Conservation (phyloP, 2,329 filamentous ascomycete genomes). For the Coleophoma eucalyptorum region DNA sequence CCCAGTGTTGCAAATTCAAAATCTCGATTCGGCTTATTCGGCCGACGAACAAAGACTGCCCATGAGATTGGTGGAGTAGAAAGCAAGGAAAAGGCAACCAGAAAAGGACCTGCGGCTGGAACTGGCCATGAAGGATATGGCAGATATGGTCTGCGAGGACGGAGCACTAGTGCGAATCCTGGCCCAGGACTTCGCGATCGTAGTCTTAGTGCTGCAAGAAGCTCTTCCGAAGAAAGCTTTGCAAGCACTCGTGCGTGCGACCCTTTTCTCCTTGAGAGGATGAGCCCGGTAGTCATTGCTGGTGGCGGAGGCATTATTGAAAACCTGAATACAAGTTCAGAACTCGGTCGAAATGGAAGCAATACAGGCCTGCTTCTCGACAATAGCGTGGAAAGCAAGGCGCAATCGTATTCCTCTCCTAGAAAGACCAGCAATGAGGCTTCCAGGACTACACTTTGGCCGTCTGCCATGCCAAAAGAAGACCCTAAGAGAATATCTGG, state of each 20-base stretch:
- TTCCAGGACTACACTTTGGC: slow-evolving; percentile 44
- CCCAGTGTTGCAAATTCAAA: slow-evolving; percentile 54
- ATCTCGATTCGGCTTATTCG: slow-evolving; percentile 74
- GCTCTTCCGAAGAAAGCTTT: slow-evolving; percentile 47
- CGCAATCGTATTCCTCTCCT: slow-evolving; percentile 13
- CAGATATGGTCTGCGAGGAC: slow-evolving; percentile 54
- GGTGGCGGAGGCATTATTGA: slow-evolving; percentile 57
- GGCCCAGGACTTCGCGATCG: slow-evolving; percentile 35
- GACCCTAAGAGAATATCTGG: slow-evolving; percentile 10
- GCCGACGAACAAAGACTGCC: slow-evolving; percentile 65
- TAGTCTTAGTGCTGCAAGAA: slow-evolving; percentile 29
- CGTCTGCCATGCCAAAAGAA: slow-evolving; percentile 46
- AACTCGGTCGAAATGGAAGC: slow-evolving; percentile 45
- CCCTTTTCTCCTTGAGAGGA: slow-evolving; percentile 55
- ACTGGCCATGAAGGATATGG: slow-evolving; percentile 90
- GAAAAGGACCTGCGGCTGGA: slow-evolving; percentile 84
- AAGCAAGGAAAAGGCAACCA: slow-evolving; percentile 53
- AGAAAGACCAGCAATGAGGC: slow-evolving; percentile 27
- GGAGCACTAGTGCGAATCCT: slow-evolving; percentile 57
- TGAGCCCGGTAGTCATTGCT: slow-evolving; percentile 64
- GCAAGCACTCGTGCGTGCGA: slow-evolving; percentile 42
- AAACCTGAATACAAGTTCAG: slow-evolving; percentile 51
- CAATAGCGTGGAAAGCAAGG: slow-evolving; percentile 41
- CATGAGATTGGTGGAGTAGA: slow-evolving; percentile 43
- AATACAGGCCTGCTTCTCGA: slow-evolving; percentile 39